Evolutionary conservation across 176 grass and related monocot species (phyloP).

Genomic region (Aegilops umbellulata): DNA sequence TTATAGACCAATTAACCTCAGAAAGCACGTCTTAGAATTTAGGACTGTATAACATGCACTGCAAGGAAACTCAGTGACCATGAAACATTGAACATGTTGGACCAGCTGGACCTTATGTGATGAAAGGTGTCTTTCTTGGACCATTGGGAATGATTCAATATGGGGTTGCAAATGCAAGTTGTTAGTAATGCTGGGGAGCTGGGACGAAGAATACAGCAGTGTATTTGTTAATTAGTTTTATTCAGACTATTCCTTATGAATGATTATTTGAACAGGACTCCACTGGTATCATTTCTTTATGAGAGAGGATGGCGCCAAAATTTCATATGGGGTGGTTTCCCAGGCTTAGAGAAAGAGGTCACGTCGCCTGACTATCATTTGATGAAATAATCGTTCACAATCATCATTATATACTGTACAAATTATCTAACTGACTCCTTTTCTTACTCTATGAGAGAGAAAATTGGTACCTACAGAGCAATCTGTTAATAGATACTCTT

Average conservation of each 20-base stretch:
- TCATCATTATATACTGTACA: not conserved
- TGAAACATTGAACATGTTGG: not conserved
- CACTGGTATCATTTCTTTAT: conserved; percentile 85
- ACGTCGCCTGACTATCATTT: conserved; percentile 19
- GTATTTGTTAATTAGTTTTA: not conserved
- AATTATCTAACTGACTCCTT: not conserved
- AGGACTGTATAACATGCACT: not conserved
- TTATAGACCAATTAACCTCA: not conserved
- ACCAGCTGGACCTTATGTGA: not conserved
- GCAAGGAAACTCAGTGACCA: not conserved
- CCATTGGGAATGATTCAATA: not conserved
- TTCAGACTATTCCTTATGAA: conserved; percentile 17
- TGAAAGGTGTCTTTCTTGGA: not conserved
- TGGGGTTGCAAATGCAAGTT: not conserved
- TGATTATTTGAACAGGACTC: conserved; percentile 55
- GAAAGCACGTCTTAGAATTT: not conserved
- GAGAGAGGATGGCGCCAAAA: conserved; percentile 96
- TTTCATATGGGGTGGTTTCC: conserved; percentile 92
- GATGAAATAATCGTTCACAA: not conserved
- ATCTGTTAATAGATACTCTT: not conserved
- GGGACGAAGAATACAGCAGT: not conserved
- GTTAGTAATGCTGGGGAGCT: not conserved
- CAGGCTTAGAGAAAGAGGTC: conserved; percentile 86
- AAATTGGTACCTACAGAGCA: not conserved
- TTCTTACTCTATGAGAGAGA: not conserved